Percentiles rank a stretch among this genome's conserved stretches.
phyloP scores from a whole-genome alignment of 148 eudicot species.

The Euryodendron excelsum region DNA sequence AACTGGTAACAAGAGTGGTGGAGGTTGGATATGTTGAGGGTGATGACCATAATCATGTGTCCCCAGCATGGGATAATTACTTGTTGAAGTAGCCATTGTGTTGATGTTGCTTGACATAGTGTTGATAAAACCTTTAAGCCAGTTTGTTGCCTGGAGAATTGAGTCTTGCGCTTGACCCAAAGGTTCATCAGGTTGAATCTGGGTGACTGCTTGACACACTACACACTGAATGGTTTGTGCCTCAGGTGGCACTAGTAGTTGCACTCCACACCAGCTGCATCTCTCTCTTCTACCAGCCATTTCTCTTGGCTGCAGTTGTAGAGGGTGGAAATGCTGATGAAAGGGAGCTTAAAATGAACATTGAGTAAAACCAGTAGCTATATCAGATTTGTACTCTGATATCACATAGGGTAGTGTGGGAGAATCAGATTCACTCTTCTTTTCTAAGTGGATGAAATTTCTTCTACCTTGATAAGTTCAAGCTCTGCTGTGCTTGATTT shows the following conservation, averaged over 20 bases:
- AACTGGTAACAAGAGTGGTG: conserved; percentile 17
- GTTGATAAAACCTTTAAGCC: not conserved
- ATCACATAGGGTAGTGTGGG: not conserved
- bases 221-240: conserved; percentile 15
- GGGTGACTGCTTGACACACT: conserved; percentile 14
- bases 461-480: too few species aligned
- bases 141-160: not conserved
- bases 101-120: not conserved
- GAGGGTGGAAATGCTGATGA: not conserved
- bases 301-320: not conserved
- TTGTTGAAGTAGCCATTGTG: not conserved
- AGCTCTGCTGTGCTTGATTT: too few species aligned
- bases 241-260: conserved; percentile 3
- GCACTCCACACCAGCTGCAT: conserved; percentile 19
- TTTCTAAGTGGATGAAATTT: not conserved
- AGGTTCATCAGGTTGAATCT: conserved; percentile 11
- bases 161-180: conserved; percentile 2
- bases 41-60: conserved; percentile 5
- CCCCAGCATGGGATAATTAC: conserved; percentile 4
- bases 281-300: conserved; percentile 15
- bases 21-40: not conserved
- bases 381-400: not conserved
- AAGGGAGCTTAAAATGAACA: not conserved
- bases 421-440: conserved; percentile 6
- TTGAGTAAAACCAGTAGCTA: not conserved